phyloP scores from a whole-genome alignment of 2,329 filamentous ascomycete species.

The Cadophora gregata region DNA sequence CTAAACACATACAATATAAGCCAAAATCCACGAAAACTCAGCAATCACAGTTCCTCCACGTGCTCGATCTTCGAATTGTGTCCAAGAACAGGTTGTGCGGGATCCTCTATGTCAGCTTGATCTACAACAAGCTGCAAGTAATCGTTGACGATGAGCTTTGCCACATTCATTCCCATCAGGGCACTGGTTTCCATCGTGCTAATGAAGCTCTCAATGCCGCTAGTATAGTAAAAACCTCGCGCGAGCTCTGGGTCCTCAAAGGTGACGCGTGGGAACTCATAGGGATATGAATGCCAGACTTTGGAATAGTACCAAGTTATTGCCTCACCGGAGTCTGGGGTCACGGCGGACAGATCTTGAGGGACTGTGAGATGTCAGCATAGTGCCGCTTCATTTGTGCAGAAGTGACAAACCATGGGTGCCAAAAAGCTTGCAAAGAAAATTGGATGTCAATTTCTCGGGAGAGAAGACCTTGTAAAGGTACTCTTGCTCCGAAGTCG shows the following conservation, averaged over 20 bases:
- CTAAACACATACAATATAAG: neutral
- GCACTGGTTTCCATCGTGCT: slow-evolving; percentile 97
- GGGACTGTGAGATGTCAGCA: slow-evolving; percentile 30
- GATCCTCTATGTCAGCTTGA: slow-evolving; percentile 1
- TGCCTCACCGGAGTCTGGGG: slow-evolving; percentile 53
- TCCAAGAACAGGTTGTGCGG: slow-evolving; percentile 6
- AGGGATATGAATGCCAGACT: slow-evolving; percentile 84
- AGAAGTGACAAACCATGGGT: slow-evolving; percentile 33
- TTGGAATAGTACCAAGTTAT: slow-evolving; percentile 82
- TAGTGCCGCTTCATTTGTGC: slow-evolving; percentile 40
- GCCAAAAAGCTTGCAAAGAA: slow-evolving; percentile 60
- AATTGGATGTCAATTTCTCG: slow-evolving; percentile 55
- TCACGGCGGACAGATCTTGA: slow-evolving; percentile 35
- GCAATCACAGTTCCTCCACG: slow-evolving; percentile 17
- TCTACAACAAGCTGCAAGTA: slow-evolving; percentile 47
- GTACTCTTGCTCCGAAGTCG: slow-evolving; percentile 58
- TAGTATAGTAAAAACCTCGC: slow-evolving; percentile 71
- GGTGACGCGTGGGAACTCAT: slow-evolving; percentile 80
- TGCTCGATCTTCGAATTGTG: slow-evolving; percentile 16
- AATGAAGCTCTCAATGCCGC: slow-evolving; percentile 89
- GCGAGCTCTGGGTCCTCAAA: slow-evolving; percentile 83
- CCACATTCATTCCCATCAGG: slow-evolving; percentile 88
- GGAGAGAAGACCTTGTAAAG: slow-evolving; percentile 72
- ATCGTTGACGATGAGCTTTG: slow-evolving; percentile 70
- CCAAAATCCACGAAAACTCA: neutral